Base-by-base conservation (phyloP, 768 basidiomycete genomes). In the Erythrobasidium yunnanense region DNA sequence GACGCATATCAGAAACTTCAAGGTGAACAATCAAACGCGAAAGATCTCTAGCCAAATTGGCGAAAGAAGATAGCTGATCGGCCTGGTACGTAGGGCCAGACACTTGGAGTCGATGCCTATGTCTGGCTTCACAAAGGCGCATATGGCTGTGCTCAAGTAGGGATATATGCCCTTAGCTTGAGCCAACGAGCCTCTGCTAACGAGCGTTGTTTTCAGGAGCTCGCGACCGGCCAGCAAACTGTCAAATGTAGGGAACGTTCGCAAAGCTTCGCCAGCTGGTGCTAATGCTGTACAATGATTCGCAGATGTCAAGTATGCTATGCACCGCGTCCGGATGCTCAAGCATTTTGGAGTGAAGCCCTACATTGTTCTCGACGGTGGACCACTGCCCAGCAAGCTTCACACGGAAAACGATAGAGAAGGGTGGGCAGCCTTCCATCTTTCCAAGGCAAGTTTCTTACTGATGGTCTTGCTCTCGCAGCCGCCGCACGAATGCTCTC, bases 231-330 rank as follows among this genome's bases (percentile, higher is more conserved):
- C 17, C 86, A 84, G 75, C 78, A 76, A 62, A 93, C 92, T 0
- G 83, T 82, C 66, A 92, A 85, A 91, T 93, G 34, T 38, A 54
- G 29, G 29, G 55, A 42, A 4, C 27, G 34, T 53, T 42, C 23
- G 25, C 8, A 11, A 55, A 46, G 38, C 38, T 25, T 4, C 5
- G 23, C 27, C 17, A 29, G 38, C 23, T 42, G 69, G 52, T 4
- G 7, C 38, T n/a, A 34, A 25, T 54, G 38, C 25, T 29, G 49
- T 45, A 49, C 20, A 18, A 0, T 25, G 13, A 15, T 32, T 25
- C 71, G 93, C 92, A 78, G 96, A 95, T 80, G 90, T 97, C 66
- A 86, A 93, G 75, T 99, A 93, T 77, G 86, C 86, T 38, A 93
- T 97, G 90, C 84, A 89, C 70, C 84, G 87, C 32, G 84, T 97